These are phyloP conservation scores for Cladophialophora yegresii DNA, from an alignment of 2,329 filamentous ascomycete species.

Conservation along the genomic window DNA sequence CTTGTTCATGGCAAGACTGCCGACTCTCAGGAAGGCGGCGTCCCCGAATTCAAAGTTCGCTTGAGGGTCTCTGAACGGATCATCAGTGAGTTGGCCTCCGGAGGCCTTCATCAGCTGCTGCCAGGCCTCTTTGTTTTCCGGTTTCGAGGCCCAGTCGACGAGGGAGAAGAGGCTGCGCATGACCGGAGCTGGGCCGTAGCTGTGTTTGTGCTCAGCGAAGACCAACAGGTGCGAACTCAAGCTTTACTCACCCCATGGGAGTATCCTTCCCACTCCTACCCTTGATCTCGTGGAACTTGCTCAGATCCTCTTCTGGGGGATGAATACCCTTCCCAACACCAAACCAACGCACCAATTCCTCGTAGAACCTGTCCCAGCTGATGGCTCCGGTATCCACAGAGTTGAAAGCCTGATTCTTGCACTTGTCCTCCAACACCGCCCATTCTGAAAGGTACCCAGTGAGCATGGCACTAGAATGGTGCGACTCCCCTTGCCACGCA, in stretches of 20 bases:
- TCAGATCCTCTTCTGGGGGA: constrained; percentile 38
- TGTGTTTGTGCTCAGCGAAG: constrained; percentile 8
- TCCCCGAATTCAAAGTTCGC: constrained; percentile 36
- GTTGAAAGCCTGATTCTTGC: constrained; percentile 54
- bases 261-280: constrained; percentile 36
- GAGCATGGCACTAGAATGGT: constrained; percentile 50
- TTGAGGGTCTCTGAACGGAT: constrained; percentile 36
- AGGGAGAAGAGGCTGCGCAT: constrained; percentile 48
- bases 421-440: constrained; percentile 48
- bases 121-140: constrained; percentile 52
- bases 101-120: constrained; percentile 48
- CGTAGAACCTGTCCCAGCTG: constrained; percentile 54
- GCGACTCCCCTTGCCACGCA: constrained; percentile 49
- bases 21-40: constrained; percentile 28
- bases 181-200: constrained; percentile 43
- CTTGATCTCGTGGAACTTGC: constrained; percentile 23
- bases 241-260: constrained; percentile 41
- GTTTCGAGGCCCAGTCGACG: constrained; percentile 50
- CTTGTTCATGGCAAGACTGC: constrained; percentile 35
- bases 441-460: constrained; percentile 56
- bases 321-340: constrained; percentile 42
- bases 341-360: constrained; percentile 51
- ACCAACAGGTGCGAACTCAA: neutral
- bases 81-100: constrained; percentile 37
- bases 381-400: constrained; percentile 50